phyloP scores from a whole-genome alignment of 1,139 yeast species.

The Pichia terricola region DNA sequence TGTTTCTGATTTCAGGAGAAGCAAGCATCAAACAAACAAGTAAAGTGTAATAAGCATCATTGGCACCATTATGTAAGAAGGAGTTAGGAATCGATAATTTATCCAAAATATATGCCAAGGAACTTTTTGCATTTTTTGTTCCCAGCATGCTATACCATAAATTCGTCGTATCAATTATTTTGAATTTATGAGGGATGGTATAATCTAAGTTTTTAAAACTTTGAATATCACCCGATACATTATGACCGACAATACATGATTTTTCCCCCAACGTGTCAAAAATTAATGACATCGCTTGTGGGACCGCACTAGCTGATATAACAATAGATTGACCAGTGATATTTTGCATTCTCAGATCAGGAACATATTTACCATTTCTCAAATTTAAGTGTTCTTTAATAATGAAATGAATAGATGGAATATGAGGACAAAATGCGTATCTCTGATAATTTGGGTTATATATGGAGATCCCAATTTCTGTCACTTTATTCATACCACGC shows the following conservation, averaged over 20 bases:
- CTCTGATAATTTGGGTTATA: constrained; percentile 49
- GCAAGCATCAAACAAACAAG: constrained; percentile 19
- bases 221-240: constrained; percentile 49
- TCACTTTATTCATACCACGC: constrained; percentile 32
- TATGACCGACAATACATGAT: constrained; percentile 53
- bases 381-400: constrained; percentile 39
- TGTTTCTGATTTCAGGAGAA: constrained; percentile 18
- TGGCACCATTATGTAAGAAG: constrained; percentile 72
- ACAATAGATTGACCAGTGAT: constrained; percentile 46
- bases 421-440: constrained; percentile 32
- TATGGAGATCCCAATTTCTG: constrained; percentile 62
- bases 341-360: constrained; percentile 49
- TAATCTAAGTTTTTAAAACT: constrained; percentile 45
- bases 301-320: constrained; percentile 31
- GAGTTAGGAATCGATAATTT: constrained; percentile 51
- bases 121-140: constrained; percentile 28
- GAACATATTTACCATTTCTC: constrained; percentile 51
- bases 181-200: constrained; percentile 29
- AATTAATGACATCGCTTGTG: constrained; percentile 32
- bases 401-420: constrained; percentile 46
- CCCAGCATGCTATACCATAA: constrained; percentile 39
- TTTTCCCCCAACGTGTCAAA: constrained; percentile 33
- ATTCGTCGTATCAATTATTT: constrained; percentile 42
- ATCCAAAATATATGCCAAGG: constrained; percentile 42
- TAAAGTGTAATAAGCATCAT: constrained; percentile 67